Evolutionary conservation across 106 monocot genomes (phyloP).

Genomic region (Hemerocallis citrina): DNA sequence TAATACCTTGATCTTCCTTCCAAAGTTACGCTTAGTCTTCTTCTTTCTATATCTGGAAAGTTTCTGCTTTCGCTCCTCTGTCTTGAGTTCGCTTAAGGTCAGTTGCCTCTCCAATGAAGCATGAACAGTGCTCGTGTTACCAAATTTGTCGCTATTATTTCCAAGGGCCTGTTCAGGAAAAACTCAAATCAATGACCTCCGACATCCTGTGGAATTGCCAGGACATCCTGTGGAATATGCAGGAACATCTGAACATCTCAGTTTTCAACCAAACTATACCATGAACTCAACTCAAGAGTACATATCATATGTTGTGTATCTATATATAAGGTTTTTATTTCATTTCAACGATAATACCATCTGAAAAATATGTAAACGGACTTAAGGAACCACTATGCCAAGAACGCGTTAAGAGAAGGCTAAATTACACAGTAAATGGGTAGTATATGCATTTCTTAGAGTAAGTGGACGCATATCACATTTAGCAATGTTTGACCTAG

Average conservation of each 20-base stretch:
- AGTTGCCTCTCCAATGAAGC: constrained; percentile 16
- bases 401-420: too few species aligned
- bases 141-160: constrained; percentile 11
- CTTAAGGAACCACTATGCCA: too few species aligned
- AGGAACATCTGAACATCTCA: constrained; percentile 2
- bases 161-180: constrained; percentile 35
- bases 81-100: constrained; percentile 15
- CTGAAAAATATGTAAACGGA: too few species aligned
- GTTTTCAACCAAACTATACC: too few species aligned
- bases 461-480: background rate
- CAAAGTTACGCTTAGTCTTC: constrained; percentile 51
- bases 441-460: background rate
- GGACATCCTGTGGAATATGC: too few species aligned
- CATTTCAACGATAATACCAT: too few species aligned
- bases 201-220: background rate
- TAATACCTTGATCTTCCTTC: constrained; percentile 65
- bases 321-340: too few species aligned
- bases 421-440: background rate
- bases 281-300: too few species aligned
- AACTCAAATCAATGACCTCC: background rate
- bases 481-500: background rate
- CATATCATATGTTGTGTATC: too few species aligned
- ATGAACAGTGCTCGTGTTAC: constrained; percentile 4
- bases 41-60: constrained; percentile 63
- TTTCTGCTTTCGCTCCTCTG: constrained; percentile 41